Conservation (phyloP, 805 yeast species). For the Zygosaccharomyces bisporus region DNA sequence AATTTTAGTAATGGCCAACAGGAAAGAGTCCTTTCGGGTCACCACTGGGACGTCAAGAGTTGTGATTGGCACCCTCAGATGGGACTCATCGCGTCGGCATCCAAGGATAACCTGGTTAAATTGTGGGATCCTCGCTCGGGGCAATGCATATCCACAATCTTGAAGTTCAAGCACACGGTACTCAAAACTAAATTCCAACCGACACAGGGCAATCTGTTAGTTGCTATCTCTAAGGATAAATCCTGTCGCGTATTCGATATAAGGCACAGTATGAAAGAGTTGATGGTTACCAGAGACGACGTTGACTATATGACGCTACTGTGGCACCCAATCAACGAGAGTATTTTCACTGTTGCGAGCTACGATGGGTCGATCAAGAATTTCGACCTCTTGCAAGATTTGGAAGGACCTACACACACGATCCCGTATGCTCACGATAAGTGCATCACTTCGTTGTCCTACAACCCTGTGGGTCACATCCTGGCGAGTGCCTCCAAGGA, state of each 20-base stretch:
- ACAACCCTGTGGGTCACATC: conserved; percentile 92
- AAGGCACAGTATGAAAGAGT: conserved; percentile 69
- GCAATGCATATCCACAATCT: conserved; percentile 69
- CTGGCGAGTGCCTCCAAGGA: conserved; percentile 92
- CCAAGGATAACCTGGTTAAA: conserved; percentile 89
- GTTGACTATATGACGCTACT: conserved; percentile 79
- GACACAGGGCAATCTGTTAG: conserved; percentile 65
- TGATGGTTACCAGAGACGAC: conserved; percentile 71
- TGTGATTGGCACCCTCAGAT: conserved; percentile 94
- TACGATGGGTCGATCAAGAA: conserved; percentile 85
- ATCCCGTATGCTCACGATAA: conserved; percentile 94
- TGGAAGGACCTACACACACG: conserved; percentile 44
- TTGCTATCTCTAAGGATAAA: conserved; percentile 84
- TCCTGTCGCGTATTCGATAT: conserved; percentile 86
- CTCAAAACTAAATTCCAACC: conserved; percentile 83
- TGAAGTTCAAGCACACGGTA: conserved; percentile 94
- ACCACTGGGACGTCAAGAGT: conserved; percentile 98
- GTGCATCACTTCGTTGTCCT: conserved; percentile 84
- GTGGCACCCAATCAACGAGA: conserved; percentile 90
- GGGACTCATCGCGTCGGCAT: conserved; percentile 87
- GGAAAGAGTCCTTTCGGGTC: conserved; percentile 79
- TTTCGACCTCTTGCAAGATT: conserved; percentile 46
- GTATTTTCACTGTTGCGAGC: conserved; percentile 77
- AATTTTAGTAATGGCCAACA: conserved; percentile 84
- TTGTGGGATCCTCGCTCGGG: conserved; percentile 94